These are phyloP conservation scores for Aspergillus uvarum DNA, from an alignment of 2,329 filamentous ascomycete genomes.

Conservation along the genomic window DNA sequence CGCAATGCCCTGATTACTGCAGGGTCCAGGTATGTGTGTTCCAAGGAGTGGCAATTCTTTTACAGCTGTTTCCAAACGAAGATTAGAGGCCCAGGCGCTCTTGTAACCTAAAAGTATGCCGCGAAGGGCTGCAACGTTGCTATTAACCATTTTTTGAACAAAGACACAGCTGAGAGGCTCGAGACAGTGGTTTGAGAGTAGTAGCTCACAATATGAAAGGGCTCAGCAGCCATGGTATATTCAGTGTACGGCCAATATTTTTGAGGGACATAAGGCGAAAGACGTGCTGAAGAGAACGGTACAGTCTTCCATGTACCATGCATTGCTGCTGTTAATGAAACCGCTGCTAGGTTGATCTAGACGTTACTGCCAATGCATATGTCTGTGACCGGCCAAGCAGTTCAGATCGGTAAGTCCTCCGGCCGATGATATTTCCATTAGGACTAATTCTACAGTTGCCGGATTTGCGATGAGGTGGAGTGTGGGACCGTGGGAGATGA, in stretches of 20 bases:
- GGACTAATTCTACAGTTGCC: constrained; percentile 30
- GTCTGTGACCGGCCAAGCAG: constrained; percentile 48
- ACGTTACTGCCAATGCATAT: constrained; percentile 45
- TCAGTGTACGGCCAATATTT: constrained; percentile 36
- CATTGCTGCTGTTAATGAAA: constrained; percentile 10
- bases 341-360: constrained; percentile 38
- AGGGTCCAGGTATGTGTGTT: constrained; percentile 56
- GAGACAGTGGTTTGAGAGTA: constrained; percentile 55
- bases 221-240: constrained; percentile 60
- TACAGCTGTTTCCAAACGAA: constrained; percentile 23
- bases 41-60: background rate
- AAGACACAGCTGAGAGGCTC: constrained; percentile 59
- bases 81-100: constrained; percentile 67
- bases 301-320: constrained; percentile 17
- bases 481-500: background rate
- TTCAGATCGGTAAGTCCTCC: constrained; percentile 42
- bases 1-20: constrained; percentile 66
- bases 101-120: constrained; percentile 67
- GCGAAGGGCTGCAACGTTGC: constrained; percentile 66
- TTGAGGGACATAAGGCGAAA: constrained; percentile 54
- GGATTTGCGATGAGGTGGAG: constrained; percentile 29
- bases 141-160: constrained; percentile 70
- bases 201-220: constrained; percentile 50
- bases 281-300: constrained; percentile 62
- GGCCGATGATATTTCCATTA: background rate